phyloP scores from a whole-genome alignment of 208 protist genomes.

The Wallacemonas sp. region DNA sequence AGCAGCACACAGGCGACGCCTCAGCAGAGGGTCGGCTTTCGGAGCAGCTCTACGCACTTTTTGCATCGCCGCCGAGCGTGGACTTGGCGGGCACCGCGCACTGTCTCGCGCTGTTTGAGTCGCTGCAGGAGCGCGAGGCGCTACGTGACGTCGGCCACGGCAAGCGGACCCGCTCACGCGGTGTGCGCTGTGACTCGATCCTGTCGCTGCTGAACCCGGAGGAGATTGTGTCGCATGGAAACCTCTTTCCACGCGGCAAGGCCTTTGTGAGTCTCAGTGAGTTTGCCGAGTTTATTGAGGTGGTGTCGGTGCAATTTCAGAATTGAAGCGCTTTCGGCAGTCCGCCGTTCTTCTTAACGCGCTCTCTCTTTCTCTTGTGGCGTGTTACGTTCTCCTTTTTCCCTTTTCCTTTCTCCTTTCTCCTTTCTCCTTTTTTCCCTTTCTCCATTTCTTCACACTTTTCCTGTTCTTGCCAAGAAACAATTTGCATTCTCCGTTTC shows the following conservation, averaged over 20 bases:
- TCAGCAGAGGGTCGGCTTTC: slow-evolving; percentile 11
- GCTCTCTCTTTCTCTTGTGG: too few species aligned
- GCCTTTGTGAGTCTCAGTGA: slow-evolving; percentile 22
- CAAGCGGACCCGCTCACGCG: not conserved
- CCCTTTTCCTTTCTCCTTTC: not conserved
- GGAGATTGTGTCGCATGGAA: slow-evolving; percentile 30
- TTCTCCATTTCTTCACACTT: not conserved
- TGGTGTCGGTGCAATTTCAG: slow-evolving; percentile 24
- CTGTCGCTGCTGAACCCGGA: slow-evolving; percentile 27
- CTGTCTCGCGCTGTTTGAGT: slow-evolving; percentile 9
- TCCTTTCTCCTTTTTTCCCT: slow-evolving; percentile 3
- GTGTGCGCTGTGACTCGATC: not conserved
- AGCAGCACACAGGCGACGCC: not conserved
- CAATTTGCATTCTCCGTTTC: too few species aligned
- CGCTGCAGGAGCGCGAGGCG: not conserved
- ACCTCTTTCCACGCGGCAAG: slow-evolving; percentile 26
- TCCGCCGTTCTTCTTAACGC: too few species aligned
- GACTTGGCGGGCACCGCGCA: slow-evolving; percentile 11
- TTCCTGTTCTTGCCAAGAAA: not conserved
- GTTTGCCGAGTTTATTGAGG: slow-evolving; percentile 35
- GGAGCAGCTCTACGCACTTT: slow-evolving; percentile 24
- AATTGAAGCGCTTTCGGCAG: not conserved
- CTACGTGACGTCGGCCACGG: not conserved
- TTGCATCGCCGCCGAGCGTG: slow-evolving; percentile 28
- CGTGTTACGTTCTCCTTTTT: not conserved